Evolutionary conservation across 768 basidiomycete genomes (phyloP).

Genomic region (Dioszegia aurantiaca): DNA sequence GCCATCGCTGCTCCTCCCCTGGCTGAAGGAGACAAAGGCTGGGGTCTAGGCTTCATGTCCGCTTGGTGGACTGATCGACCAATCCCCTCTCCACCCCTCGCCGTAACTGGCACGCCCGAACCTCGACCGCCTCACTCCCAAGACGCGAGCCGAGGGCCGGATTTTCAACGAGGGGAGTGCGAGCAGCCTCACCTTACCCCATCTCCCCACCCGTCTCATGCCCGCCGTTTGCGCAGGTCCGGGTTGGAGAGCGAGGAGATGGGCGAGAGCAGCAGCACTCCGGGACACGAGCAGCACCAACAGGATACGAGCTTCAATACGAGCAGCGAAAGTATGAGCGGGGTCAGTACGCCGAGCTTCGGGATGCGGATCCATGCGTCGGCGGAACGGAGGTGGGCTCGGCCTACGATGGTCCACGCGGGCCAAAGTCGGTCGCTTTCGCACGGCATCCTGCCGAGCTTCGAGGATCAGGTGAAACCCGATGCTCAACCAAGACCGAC

Average conservation of each 20-base stretch:
- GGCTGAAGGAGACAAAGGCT: constrained; percentile 2
- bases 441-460: too few species aligned
- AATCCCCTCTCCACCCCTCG: background rate
- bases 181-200: background rate
- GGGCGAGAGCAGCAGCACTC: constrained; percentile 4
- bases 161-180: constrained; percentile 22
- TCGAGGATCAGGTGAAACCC: too few species aligned
- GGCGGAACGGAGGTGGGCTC: constrained; percentile 1
- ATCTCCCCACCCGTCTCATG: background rate
- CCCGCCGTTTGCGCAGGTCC: background rate
- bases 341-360: constrained; percentile 13
- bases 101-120: too few species aligned
- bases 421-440: background rate
- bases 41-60: constrained; percentile 34
- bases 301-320: background rate
- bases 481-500: background rate
- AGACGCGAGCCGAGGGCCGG: background rate
- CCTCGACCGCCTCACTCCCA: background rate
- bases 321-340: constrained; percentile 1
- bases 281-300: constrained; percentile 1
- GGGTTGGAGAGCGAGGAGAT: background rate
- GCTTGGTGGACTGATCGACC: constrained; percentile 26
- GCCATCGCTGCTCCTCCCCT: background rate
- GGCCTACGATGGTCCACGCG: background rate
- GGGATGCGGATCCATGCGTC: constrained; percentile 4